Evolutionary conservation across 179 eudicot genomes (phyloP).

Genomic region (Silene coronaria): DNA sequence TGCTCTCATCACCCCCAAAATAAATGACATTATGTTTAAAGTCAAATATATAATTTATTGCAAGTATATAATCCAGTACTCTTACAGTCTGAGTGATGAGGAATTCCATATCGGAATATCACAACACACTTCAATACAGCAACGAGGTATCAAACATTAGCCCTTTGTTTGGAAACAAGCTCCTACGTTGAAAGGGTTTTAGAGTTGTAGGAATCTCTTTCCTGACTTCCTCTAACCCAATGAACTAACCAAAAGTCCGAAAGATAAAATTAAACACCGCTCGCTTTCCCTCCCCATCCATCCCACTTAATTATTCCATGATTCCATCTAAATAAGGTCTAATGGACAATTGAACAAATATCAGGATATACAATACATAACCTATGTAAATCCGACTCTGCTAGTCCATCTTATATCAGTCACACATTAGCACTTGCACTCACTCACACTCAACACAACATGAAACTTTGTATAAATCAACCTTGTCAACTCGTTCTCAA

Average conservation of each 20-base stretch:
- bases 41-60: no score
- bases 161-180: no score
- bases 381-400: slow-evolving; percentile 1
- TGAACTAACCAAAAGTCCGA: no score
- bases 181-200: no score
- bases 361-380: neutral
- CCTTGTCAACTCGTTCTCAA: neutral
- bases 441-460: neutral
- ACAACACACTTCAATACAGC: no score
- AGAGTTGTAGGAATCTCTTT: no score
- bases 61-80: no score
- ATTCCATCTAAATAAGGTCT: neutral
- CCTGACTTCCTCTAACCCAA: no score
- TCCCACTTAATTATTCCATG: neutral
- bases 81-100: no score
- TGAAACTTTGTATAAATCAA: neutral
- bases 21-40: neutral
- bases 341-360: neutral
- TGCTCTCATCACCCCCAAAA: neutral
- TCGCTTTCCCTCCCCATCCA: neutral
- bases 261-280: no score
- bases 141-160: no score
- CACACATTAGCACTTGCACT: neutral
- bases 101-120: no score
- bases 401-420: neutral